Conservation (phyloP, 345 rosid genomes). For the Lagerstroemia speciosa region DNA sequence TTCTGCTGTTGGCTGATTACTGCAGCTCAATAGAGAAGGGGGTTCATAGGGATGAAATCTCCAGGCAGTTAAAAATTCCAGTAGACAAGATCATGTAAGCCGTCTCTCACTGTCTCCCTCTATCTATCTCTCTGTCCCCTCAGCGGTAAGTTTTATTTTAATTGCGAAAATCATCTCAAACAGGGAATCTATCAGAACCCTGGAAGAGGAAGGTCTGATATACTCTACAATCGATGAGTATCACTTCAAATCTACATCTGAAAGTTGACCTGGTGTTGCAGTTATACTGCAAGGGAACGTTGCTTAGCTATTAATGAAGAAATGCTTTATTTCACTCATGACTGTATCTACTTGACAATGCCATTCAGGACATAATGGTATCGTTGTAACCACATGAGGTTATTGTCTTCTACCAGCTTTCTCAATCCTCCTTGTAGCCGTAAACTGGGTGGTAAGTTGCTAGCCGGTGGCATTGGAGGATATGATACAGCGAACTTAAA, state of each 20-base stretch:
- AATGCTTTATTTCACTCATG: not conserved
- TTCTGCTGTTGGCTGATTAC: not conserved
- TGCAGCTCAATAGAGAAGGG: constrained; percentile 74
- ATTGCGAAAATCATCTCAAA: not conserved
- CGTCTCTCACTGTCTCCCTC: constrained; percentile 2
- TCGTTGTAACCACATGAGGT: not conserved
- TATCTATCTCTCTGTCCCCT: not conserved
- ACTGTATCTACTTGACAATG: not conserved
- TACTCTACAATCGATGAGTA: constrained; percentile 94
- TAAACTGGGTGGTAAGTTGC: not conserved
- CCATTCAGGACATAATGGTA: not conserved
- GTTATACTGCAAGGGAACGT: not conserved
- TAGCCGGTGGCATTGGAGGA: not conserved
- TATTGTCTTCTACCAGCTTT: not conserved
- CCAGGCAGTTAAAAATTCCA: constrained; percentile 65
- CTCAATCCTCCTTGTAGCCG: not conserved
- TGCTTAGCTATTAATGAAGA: not conserved
- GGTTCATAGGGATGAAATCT: constrained; percentile 67
- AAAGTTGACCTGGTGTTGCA: constrained; percentile 1
- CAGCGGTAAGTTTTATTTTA: not conserved
- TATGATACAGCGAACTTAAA: not conserved
- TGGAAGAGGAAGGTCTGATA: constrained; percentile 83
- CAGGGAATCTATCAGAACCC: constrained; percentile 65
- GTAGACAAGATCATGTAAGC: constrained; percentile 67
- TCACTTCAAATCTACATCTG: constrained; percentile 76